phyloP scores from a whole-genome alignment of 2,329 filamentous ascomycete species.

The Apiospora pterosperma region DNA sequence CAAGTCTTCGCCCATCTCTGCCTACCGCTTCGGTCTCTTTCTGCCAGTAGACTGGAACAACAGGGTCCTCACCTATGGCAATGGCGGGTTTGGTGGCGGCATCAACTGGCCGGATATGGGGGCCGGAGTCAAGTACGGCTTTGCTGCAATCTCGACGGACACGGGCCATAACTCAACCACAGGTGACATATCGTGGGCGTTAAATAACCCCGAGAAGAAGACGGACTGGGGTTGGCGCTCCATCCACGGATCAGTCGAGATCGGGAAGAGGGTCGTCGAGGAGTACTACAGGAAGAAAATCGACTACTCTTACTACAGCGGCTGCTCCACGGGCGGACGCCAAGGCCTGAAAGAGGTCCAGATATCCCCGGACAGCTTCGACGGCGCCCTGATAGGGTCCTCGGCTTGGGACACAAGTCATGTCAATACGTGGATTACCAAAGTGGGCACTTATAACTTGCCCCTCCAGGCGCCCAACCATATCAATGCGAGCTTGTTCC shows the following conservation, averaged over 20 bases:
- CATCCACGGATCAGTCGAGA: constrained; percentile 44
- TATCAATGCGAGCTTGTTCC: constrained; percentile 45
- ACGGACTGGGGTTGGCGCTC: constrained; percentile 37
- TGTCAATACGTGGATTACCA: constrained; percentile 39
- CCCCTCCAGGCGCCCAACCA: constrained; percentile 40
- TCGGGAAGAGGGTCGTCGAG: constrained; percentile 43
- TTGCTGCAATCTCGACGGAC: constrained; percentile 38
- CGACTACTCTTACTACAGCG: constrained; percentile 50
- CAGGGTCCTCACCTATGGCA: constrained; percentile 33
- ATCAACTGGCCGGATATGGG: constrained; percentile 33
- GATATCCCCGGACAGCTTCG: constrained; percentile 51
- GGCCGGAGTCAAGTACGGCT: constrained; percentile 32
- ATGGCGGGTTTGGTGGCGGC: constrained; percentile 34
- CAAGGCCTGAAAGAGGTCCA: constrained; percentile 54
- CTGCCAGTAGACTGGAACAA: constrained; percentile 34
- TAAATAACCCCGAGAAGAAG: constrained; percentile 29
- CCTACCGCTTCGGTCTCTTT: constrained; percentile 35
- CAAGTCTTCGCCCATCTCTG: constrained; percentile 25
- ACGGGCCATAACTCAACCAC: constrained; percentile 37
- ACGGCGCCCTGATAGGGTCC: constrained; percentile 50
- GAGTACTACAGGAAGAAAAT: constrained; percentile 42
- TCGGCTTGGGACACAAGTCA: constrained; percentile 49
- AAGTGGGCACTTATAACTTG: constrained; percentile 44
- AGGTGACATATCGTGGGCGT: constrained; percentile 33
- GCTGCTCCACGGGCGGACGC: constrained; percentile 56